Conservation (phyloP, 306 rosid species). For the Medicago truncatula region DNA sequence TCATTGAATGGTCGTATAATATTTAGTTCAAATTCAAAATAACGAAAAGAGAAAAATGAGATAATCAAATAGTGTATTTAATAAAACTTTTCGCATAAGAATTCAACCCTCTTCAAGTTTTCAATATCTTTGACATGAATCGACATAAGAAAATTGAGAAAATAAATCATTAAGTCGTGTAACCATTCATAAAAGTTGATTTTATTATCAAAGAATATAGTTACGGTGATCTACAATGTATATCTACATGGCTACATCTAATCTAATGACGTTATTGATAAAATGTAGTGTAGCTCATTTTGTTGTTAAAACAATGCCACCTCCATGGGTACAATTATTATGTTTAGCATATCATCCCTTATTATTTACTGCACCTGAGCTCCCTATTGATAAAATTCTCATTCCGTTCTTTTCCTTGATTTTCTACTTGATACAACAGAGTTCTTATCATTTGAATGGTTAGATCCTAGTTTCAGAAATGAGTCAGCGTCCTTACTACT, state of each 20-base stretch:
- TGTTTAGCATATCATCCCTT: constrained; percentile 35
- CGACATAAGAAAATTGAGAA: neutral
- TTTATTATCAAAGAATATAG: neutral
- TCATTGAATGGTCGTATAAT: too few relatives aligned
- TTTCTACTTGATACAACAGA: constrained; percentile 56
- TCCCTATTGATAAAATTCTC: constrained; percentile 46
- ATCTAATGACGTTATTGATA: constrained; percentile 18
- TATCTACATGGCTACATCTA: constrained; percentile 5
- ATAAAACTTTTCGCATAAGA: too few relatives aligned
- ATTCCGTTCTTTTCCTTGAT: constrained; percentile 54
- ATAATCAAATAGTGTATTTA: too few relatives aligned
- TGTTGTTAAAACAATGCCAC: constrained; percentile 15
- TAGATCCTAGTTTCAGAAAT: constrained; percentile 62
- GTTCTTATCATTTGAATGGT: constrained; percentile 53
- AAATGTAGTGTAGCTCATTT: constrained; percentile 39
- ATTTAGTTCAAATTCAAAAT: too few relatives aligned
- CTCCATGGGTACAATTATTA: constrained; percentile 38
- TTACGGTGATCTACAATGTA: neutral
- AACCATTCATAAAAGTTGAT: neutral
- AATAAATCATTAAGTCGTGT: neutral
- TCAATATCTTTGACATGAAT: neutral
- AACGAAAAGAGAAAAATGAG: too few relatives aligned
- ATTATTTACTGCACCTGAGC: constrained; percentile 59
- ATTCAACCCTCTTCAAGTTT: too few relatives aligned
- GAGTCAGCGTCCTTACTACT: constrained; percentile 57